A percentile compares a stretch with the other conserved stretches of the same genome.
Conservation (phyloP, 2,329 filamentous ascomycete genomes). For the Polychaeton citri region DNA sequence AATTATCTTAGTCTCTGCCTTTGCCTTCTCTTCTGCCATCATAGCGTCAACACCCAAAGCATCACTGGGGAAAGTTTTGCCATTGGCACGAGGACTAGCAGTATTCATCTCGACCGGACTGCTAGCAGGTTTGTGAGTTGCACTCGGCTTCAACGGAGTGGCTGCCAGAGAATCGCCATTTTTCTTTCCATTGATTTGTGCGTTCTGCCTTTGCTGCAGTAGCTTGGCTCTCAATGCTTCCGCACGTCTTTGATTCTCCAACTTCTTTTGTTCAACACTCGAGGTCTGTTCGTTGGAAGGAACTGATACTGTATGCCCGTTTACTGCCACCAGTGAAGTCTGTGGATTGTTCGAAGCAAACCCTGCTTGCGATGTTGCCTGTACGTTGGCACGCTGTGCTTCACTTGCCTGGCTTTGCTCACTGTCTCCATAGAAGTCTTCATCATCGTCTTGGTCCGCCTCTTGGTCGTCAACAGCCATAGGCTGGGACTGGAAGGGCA, state of each 20-base stretch:
- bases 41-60: constrained; percentile 4
- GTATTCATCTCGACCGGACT: neutral
- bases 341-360: neutral
- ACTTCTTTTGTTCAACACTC: constrained; percentile 5
- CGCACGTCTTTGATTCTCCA: constrained; percentile 12
- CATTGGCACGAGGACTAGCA: constrained; percentile 1
- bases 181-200: constrained; percentile 12
- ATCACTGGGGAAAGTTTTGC: constrained; percentile 1
- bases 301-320: neutral
- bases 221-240: constrained; percentile 22
- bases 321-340: neutral
- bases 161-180: constrained; percentile 7
- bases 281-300: neutral
- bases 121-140: neutral
- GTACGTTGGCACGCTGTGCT: neutral
- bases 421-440: constrained; percentile 5
- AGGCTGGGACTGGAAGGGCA: neutral
- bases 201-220: too few species aligned
- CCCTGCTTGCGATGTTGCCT: constrained; percentile 1
- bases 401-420: neutral
- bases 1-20: neutral
- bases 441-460: constrained; percentile 3
- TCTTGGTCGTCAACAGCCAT: neutral
- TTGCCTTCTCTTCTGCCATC: constrained; percentile 2
- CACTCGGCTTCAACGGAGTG: neutral